Conservation (phyloP, 352 stramenopile genomes). For the Pythium plurisporium region DNA sequence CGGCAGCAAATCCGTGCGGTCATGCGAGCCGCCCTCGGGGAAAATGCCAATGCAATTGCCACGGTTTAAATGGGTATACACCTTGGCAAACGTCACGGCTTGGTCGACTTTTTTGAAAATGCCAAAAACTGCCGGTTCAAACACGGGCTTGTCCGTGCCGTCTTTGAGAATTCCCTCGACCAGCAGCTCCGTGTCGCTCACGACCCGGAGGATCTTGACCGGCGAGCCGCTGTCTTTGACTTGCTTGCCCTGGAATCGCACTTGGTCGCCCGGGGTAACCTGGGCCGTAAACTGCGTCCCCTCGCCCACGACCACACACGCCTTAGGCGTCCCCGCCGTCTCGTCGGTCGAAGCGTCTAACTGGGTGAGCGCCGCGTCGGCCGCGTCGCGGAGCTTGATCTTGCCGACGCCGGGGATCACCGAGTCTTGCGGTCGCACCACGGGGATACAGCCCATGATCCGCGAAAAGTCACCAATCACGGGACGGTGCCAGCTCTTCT, state of each 20-base stretch:
- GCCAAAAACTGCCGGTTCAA: slow-evolving; percentile 59
- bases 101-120: slow-evolving; percentile 92
- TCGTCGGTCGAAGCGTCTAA: slow-evolving; percentile 10
- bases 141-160: slow-evolving; percentile 31
- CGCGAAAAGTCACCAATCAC: slow-evolving; percentile 94
- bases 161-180: slow-evolving; percentile 48
- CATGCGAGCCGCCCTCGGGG: slow-evolving; percentile 96
- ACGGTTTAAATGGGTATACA: slow-evolving; percentile 87
- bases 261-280: slow-evolving; percentile 71
- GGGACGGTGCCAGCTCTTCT: slow-evolving; percentile 93
- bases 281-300: slow-evolving; percentile 73
- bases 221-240: slow-evolving; percentile 80
- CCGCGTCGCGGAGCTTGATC: slow-evolving; percentile 48
- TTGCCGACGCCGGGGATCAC: slow-evolving; percentile 64
- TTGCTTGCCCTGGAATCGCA: slow-evolving; percentile 69
- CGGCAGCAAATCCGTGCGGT: slow-evolving; percentile 95
- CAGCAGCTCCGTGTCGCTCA: slow-evolving; percentile 83
- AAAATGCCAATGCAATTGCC: slow-evolving; percentile 96
- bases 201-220: slow-evolving; percentile 77
- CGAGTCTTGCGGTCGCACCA: slow-evolving; percentile 94
- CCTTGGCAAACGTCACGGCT: slow-evolving; percentile 88
- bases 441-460: slow-evolving; percentile 95
- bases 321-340: slow-evolving; percentile 12
- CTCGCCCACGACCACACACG: slow-evolving; percentile 53
- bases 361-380: slow-evolving; percentile 18